phyloP scores from a whole-genome alignment of 1,284 basidiomycete species.

The Austroboletus olivaceoglutinosus region DNA sequence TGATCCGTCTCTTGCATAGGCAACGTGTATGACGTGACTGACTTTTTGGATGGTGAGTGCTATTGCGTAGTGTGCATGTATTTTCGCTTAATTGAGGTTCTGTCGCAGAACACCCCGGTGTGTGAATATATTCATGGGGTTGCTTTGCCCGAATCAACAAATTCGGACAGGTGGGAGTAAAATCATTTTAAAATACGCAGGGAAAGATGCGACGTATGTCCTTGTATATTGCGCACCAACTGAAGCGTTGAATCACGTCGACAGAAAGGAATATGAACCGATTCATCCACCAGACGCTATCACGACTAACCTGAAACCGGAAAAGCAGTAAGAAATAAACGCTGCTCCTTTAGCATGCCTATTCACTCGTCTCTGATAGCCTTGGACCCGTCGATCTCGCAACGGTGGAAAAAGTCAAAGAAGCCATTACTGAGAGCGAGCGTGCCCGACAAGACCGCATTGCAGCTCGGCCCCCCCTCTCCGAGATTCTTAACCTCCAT shows the following conservation, averaged over 20 bases:
- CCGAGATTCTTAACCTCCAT: conserved; percentile 82
- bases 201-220: conserved; percentile 70
- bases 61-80: neutral
- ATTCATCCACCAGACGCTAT: conserved; percentile 90
- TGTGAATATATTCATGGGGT: neutral
- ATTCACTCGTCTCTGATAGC: conserved; percentile 35
- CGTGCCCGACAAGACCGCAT: conserved; percentile 59
- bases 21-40: conserved; percentile 75
- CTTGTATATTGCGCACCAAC: neutral
- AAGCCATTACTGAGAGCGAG: conserved; percentile 56
- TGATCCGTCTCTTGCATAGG: conserved; percentile 33
- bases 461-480: conserved; percentile 61
- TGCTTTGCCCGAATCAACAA: neutral
- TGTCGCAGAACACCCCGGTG: conserved; percentile 63
- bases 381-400: conserved; percentile 68
- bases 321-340: conserved; percentile 60
- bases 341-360: neutral
- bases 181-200: conserved; percentile 70
- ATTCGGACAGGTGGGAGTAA: conserved; percentile 50
- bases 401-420: conserved; percentile 56
- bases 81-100: conserved; percentile 5
- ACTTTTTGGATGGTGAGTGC: conserved; percentile 59
- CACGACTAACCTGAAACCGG: conserved; percentile 73
- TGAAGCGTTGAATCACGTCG: neutral
- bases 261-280: conserved; percentile 66